Evolutionary conservation across 139 green algal genomes (phyloP), one percentile per base, ranked within the genome.

Genomic region (Marvania coccoides): DNA sequence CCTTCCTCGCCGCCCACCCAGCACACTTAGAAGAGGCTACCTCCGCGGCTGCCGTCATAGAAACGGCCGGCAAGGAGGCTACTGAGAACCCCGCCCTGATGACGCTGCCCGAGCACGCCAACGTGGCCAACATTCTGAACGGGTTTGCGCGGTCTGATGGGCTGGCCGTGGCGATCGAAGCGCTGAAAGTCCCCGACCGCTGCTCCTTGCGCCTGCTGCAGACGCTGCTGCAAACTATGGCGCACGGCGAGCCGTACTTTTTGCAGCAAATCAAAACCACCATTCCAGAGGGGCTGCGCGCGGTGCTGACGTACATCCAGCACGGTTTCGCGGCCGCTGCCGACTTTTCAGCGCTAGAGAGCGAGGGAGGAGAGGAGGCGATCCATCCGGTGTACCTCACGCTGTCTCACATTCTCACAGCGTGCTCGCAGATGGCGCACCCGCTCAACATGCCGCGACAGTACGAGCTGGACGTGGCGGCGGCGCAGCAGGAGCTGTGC

Each of bases 401-500:
- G n/a, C n/a, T n/a, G n/a, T n/a, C n/a, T n/a, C n/a, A n/a, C n/a
- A n/a, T n/a, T n/a, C n/a, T n/a, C n/a, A n/a, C n/a, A n/a, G n/a
- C n/a, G n/a, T n/a, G n/a, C n/a, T n/a, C n/a, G n/a, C n/a, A n/a
- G n/a, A n/a, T n/a, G n/a, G n/a, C n/a, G n/a, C n/a, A n/a, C n/a
- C n/a, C n/a, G n/a, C n/a, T n/a, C n/a, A n/a, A n/a, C n/a, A n/a
- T n/a, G n/a, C n/a, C n/a, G n/a, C n/a, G n/a, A n/a, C n/a, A n/a
- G n/a, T n/a, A n/a, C n/a, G n/a, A n/a, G n/a, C n/a, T n/a, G n/a
- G n/a, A n/a, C n/a, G n/a, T n/a, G 33, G 30, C 26, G 1, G 35
- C 13, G 6, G 63, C 90, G 47, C 85, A 95, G 74, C 71, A 74
- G 5, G 38, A 55, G 19, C 82, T 91, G 38, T 61, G 91, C 9